A percentile compares a stretch with the other conserved stretches of the same genome.
Evolutionary conservation across 2,329 filamentous ascomycete species (phyloP).

Genomic region (Penicillium nordicum): DNA sequence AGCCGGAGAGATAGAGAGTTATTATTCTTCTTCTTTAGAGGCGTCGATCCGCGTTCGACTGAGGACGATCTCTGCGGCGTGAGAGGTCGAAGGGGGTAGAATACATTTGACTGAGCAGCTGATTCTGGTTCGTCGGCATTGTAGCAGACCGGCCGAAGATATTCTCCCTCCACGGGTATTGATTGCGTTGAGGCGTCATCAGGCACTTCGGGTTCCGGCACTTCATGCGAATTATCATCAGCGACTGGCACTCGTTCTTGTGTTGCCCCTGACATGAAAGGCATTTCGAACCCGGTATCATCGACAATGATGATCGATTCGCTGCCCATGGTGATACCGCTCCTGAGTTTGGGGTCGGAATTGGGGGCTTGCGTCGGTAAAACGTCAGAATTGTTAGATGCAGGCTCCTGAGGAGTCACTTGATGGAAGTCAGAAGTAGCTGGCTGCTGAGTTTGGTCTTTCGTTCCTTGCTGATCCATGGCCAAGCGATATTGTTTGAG

Average conservation of each 20-base stretch:
- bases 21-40: conserved; percentile 23
- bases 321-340: conserved; percentile 71
- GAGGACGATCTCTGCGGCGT: conserved; percentile 29
- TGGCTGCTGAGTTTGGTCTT: conserved; percentile 4
- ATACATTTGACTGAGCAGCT: conserved; percentile 11
- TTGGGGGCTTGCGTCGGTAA: conserved; percentile 15
- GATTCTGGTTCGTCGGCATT: conserved; percentile 20
- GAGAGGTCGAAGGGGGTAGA: conserved; percentile 16
- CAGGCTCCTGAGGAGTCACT: conserved; percentile 2
- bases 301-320: conserved; percentile 89
- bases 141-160: conserved; percentile 30
- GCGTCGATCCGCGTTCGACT: conserved; percentile 23
- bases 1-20: conserved; percentile 36
- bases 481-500: conserved; percentile 75
- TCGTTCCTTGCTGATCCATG: conserved; percentile 44
- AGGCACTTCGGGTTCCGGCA: neutral
- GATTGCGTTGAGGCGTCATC: conserved; percentile 20
- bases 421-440: conserved; percentile 6
- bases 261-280: conserved; percentile 41
- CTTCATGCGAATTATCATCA: neutral
- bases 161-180: conserved; percentile 24
- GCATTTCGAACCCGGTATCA: conserved; percentile 47
- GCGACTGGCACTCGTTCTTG: conserved; percentile 5
- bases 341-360: conserved; percentile 39
- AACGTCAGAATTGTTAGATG: neutral